phyloP scores from a whole-genome alignment of 305 asterid species.

The Euphrasia arctica region DNA sequence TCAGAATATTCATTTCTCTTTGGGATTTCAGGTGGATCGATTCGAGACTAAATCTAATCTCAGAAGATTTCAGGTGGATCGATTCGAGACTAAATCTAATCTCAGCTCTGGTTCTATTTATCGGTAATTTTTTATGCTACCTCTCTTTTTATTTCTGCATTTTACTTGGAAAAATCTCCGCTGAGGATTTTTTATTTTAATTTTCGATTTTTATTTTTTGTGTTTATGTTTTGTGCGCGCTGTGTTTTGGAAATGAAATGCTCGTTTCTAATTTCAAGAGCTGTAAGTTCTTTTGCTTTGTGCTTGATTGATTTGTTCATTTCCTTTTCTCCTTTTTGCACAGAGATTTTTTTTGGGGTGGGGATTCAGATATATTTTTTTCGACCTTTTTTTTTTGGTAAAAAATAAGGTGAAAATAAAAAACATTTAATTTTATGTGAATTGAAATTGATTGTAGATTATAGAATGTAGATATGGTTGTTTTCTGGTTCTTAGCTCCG shows the following conservation, averaged over 20 bases:
- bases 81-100: not conserved
- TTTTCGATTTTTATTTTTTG: slow-evolving; percentile 3
- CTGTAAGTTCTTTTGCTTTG: slow-evolving; percentile 10
- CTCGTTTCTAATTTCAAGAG: slow-evolving; percentile 16
- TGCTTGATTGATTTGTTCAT: not conserved
- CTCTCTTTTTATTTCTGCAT: not conserved
- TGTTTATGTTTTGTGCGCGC: slow-evolving; percentile 23
- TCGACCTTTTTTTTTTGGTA: slow-evolving; percentile 7
- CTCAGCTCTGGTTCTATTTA: slow-evolving; percentile 27
- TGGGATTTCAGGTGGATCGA: slow-evolving; percentile 19
- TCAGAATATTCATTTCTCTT: not conserved
- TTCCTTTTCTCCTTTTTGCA: slow-evolving; percentile 11
- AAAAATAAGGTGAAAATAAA: too few species aligned
- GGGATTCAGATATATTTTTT: slow-evolving; percentile 17
- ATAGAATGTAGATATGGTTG: slow-evolving; percentile 9
- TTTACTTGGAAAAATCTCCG: slow-evolving; percentile 11
- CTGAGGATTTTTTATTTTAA: slow-evolving; percentile 7
- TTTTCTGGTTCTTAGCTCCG: slow-evolving; percentile 1
- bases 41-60: not conserved
- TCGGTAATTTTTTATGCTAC: slow-evolving; percentile 19
- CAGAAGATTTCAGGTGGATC: slow-evolving; percentile 24
- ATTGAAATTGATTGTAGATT: slow-evolving; percentile 3
- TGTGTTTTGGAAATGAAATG: slow-evolving; percentile 12
- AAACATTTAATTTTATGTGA: slow-evolving; percentile 5
- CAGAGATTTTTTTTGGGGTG: slow-evolving; percentile 8